Base-by-base conservation (phyloP, 768 basidiomycete species). In the Panaeolus papilionaceus region DNA sequence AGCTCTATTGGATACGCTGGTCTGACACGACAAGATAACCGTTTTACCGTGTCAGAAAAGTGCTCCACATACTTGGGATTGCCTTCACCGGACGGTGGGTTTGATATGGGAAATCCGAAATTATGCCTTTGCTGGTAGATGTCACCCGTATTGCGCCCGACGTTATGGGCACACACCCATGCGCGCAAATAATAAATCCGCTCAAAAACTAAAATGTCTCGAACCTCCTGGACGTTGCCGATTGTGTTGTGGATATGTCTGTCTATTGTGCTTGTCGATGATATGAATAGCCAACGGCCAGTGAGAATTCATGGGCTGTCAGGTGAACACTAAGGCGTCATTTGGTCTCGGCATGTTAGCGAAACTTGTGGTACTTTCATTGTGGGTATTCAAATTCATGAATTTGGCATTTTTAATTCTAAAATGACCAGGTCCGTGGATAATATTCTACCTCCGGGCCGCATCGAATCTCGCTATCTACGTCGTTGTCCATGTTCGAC, bases 81-180 rank as follows among this genome's bases (percentile, higher is more conserved):
- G 54, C 33, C 47, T 33, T 16, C 28, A 58, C 54, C 16, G 33
- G 33, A 37, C 28, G 54, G 33, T 58, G 54, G 54, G 10, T 58
- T 58, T 58, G 54, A 33, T 28, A 16, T 58, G 54, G 54, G 54
- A 58, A 58, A 28, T 58, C 28, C 54, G 54, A 58, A 58, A n/a
- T 58, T 33, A 58, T 58, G 28, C 54, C 54, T 58, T 58, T 9
- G 28, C 28, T 37, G 54, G 33, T 33, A 33, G 54, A 28, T 58
- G 47, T 51, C 47, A 51, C n/a, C 26, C 33, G 54, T 33, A 58
- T 58, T 58, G 54, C 2, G 54, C 11, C 54, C 54, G 54, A 33
- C 33, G 3, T 4, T 51, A 33, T 37, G 47, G 6, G 16, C 23
- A 26, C 44, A 20, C 54, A 28, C 54, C 54, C 54, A 33, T 37